A percentile compares a stretch with the other conserved stretches of the same genome.
These are phyloP conservation scores for Hirschioporus abietinus DNA, from an alignment of 768 basidiomycete genomes.

Conservation along the genomic window DNA sequence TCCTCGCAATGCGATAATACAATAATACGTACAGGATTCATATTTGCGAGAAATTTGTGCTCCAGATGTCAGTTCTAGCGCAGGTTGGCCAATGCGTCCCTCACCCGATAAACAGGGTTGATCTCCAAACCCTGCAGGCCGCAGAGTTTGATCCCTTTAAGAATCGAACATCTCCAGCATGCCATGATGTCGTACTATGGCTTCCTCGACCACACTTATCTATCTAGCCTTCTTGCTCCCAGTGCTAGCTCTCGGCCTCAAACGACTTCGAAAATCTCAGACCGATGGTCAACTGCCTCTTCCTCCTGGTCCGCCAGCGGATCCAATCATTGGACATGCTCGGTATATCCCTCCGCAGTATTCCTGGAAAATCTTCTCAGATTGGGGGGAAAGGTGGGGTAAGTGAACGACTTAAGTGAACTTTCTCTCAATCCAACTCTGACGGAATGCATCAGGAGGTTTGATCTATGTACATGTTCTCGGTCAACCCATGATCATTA, in stretches of 20 bases:
- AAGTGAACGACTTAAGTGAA: background rate
- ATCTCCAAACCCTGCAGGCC: background rate
- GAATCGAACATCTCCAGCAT: background rate
- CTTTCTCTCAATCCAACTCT: background rate
- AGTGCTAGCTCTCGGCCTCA: background rate
- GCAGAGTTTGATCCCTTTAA: background rate
- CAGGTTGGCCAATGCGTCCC: background rate
- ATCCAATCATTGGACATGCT: constrained; percentile 16
- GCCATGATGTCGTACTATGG: background rate
- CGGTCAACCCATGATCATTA: constrained; percentile 18
- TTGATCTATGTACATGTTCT: constrained; percentile 16
- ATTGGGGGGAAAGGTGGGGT: constrained; percentile 16
- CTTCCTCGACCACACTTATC: background rate
- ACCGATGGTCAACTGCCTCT: background rate
- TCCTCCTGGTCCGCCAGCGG: constrained; percentile 17
- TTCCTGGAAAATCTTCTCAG: constrained; percentile 9
- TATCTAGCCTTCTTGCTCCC: background rate
- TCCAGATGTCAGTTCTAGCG: background rate
- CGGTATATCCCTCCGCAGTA: constrained; percentile 14
- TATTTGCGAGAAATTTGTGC: background rate
- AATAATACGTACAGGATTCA: too few relatives aligned
- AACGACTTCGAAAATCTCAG: background rate
- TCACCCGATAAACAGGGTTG: background rate
- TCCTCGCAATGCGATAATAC: too few relatives aligned
- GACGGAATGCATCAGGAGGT: constrained; percentile 13